Percentiles rank a stretch among this genome's conserved stretches.
Evolutionary conservation across 225 moss, liverwort and hornwort genomes (phyloP).

Genomic region (Ulota crispa): DNA sequence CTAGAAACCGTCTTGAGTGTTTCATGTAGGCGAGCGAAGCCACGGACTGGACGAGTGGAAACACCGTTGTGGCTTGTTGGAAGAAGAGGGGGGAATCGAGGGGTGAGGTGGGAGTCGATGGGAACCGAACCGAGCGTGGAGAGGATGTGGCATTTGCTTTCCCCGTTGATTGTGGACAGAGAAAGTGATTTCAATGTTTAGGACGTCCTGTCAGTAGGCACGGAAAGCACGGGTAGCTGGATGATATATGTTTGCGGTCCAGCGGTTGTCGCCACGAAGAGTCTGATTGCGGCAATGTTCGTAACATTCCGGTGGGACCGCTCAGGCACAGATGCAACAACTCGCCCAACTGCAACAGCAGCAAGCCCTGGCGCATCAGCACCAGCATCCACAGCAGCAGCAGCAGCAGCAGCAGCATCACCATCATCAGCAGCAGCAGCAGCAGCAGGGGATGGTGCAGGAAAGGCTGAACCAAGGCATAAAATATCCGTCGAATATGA

Average conservation of each 20-base stretch:
- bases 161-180: neutral
- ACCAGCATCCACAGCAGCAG: slow-evolving; percentile 48
- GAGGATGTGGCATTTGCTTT: neutral
- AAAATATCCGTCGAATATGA: slow-evolving; percentile 75
- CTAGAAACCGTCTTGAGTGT: neutral
- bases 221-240: neutral
- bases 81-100: neutral
- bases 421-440: slow-evolving; percentile 34
- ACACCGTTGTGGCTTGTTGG: neutral
- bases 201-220: neutral
- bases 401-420: slow-evolving; percentile 44
- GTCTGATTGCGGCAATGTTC: neutral
- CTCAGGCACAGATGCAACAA: slow-evolving; percentile 34
- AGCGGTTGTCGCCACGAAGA: neutral
- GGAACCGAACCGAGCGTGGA: neutral
- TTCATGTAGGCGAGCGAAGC: neutral
- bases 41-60: neutral
- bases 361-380: slow-evolving; percentile 46
- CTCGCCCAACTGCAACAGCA: slow-evolving; percentile 51
- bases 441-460: slow-evolving; percentile 73
- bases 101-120: neutral
- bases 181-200: neutral
- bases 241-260: neutral
- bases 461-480: slow-evolving; percentile 64
- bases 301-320: neutral